These are phyloP conservation scores for Rosa persica DNA, from an alignment of 306 rosid species.

Conservation along the genomic window DNA sequence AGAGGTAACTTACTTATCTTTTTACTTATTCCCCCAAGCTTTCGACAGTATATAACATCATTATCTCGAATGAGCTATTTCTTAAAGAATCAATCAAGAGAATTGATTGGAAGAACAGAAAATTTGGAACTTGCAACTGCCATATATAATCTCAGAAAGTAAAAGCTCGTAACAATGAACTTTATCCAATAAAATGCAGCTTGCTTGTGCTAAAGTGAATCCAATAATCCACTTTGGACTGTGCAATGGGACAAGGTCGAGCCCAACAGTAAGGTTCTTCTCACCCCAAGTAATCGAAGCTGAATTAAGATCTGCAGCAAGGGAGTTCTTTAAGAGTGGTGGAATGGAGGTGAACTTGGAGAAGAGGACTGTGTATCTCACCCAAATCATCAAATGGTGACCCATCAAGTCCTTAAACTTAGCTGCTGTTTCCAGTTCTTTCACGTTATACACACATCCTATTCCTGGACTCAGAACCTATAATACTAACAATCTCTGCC, in stretches of 20 bases:
- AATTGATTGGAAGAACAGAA: not conserved
- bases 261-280: conserved; percentile 81
- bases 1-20: conserved; percentile 50
- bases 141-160: not conserved
- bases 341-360: conserved; percentile 87
- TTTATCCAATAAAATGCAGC: conserved; percentile 41
- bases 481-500: not conserved
- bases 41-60: not conserved
- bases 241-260: conserved; percentile 77
- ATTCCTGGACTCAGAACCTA: not conserved
- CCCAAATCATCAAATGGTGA: conserved; percentile 74
- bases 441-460: not conserved
- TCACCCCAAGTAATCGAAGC: conserved; percentile 66
- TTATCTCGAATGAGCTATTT: not conserved
- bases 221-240: conserved; percentile 87
- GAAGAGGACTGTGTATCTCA: conserved; percentile 69
- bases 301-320: conserved; percentile 74
- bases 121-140: not conserved
- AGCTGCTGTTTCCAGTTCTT: not conserved
- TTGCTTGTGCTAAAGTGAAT: conserved; percentile 59
- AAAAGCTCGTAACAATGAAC: not conserved
- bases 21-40: not conserved
- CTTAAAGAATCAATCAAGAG: not conserved
- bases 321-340: conserved; percentile 69
- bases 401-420: conserved; percentile 7